Conservation (phyloP, 192 early-diverging fungal genomes). For the Cetraspora pellucida region DNA sequence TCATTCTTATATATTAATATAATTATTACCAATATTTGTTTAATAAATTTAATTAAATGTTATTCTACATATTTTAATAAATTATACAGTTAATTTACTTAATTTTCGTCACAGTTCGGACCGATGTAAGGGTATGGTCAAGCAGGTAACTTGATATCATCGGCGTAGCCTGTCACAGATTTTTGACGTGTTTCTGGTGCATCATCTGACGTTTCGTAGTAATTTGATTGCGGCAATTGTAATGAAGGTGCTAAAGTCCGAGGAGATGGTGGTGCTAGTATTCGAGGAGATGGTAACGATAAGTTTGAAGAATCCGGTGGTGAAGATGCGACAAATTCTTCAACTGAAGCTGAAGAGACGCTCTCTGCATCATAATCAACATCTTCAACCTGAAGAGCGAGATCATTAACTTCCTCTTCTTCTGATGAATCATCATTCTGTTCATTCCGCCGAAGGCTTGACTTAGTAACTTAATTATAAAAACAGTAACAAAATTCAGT, state of each 20-base stretch:
- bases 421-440: constrained; percentile 36
- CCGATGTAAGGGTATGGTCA: too few relatives aligned
- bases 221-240: neutral
- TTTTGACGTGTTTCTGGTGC: too few relatives aligned
- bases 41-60: too few relatives aligned
- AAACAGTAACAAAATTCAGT: neutral
- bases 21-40: too few relatives aligned
- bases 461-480: neutral
- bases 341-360: neutral
- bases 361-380: constrained; percentile 22
- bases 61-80: too few relatives aligned
- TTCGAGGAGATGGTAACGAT: neutral
- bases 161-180: too few relatives aligned
- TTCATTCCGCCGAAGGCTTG: neutral
- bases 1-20: too few relatives aligned
- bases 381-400: constrained; percentile 33
- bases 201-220: neutral
- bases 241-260: neutral
- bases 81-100: too few relatives aligned
- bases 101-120: too few relatives aligned
- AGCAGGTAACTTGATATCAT: too few relatives aligned
- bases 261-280: constrained; percentile 1
- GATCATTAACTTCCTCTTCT: constrained; percentile 49
- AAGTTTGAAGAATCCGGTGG: neutral
- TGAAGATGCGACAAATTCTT: constrained; percentile 3